A percentile compares a stretch with the other conserved stretches of the same genome.
Evolutionary conservation across 495 filamentous ascomycete species (phyloP).

Genomic region (Podospora didyma): DNA sequence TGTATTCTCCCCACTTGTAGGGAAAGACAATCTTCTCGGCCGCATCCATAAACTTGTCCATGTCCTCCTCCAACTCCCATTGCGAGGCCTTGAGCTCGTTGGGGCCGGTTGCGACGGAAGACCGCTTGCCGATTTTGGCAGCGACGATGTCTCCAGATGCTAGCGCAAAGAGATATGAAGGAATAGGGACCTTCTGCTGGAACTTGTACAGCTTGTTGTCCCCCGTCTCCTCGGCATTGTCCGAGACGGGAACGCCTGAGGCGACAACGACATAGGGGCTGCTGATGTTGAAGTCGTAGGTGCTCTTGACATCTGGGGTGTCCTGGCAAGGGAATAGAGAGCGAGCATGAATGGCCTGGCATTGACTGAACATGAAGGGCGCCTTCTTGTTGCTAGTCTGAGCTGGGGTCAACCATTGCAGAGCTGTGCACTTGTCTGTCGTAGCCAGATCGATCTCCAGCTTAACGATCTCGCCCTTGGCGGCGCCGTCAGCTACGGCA

Average conservation of each 20-base stretch:
- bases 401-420: constrained; percentile 87
- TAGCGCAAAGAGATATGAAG: constrained; percentile 88
- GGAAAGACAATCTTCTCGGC: constrained; percentile 86
- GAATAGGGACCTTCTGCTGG: constrained; percentile 84
- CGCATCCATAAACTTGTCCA: constrained; percentile 83
- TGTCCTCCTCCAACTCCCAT: constrained; percentile 85
- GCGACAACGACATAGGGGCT: constrained; percentile 86
- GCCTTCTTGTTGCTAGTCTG: constrained; percentile 92
- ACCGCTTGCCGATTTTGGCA: constrained; percentile 80
- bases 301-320: constrained; percentile 90
- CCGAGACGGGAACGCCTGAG: constrained; percentile 68
- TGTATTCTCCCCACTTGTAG: constrained; percentile 93
- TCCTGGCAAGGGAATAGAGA: constrained; percentile 96
- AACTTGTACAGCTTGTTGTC: constrained; percentile 70
- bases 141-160: constrained; percentile 84
- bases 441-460: constrained; percentile 60
- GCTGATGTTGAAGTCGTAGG: constrained; percentile 80
- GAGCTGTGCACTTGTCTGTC: constrained; percentile 80
- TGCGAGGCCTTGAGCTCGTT: constrained; percentile 79
- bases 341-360: constrained; percentile 90
- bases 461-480: constrained; percentile 59
- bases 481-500: constrained; percentile 56
- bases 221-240: constrained; percentile 38
- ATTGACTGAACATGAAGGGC: constrained; percentile 97
- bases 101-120: constrained; percentile 77